Evolutionary conservation across 1,284 basidiomycete genomes (phyloP), one percentile per base, ranked within the genome.

Genomic region (Testicularia cyperi): DNA sequence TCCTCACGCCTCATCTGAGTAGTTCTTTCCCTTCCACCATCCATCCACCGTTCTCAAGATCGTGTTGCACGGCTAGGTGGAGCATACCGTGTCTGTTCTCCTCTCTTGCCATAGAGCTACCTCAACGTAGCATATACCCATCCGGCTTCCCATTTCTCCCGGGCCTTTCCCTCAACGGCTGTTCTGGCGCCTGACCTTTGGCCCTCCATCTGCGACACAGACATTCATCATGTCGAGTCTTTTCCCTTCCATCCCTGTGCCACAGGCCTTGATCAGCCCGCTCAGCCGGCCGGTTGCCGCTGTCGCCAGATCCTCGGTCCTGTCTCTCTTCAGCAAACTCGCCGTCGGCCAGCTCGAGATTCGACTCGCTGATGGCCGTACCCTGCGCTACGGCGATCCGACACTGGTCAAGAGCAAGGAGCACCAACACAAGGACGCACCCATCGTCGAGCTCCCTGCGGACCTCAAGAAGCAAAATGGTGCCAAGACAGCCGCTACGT

Each of bases 321-420:
- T 51, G 15, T 44, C 44, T 1, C 62, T 65, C 35, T 60, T 65
- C 31, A 37, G 42, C 38, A 48, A 45, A 31, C 53, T 65, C 38
- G 55, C 57, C 12, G 51, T 65, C 25, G 62, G 62, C 7, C 44
- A 61, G 37, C 56, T 65, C 43, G 56, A 56, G 18, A 41, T 65
- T 7, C 57, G 47, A 6, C 29, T 44, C 3, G 46, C 31, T 13
- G 47, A 55, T 19, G 57, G 57, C 19, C 28, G 33, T 5, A 21
- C 44, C 3, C 51, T 41, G 22, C 52, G 52, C 33, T 63, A 44
- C 30, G 58, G 58, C 15, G 58, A 63, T 20, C 58, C 58, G n/a
- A 57, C 58, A 1, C 44, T 63, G n/a, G 53, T 63, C 29, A 52
- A 48, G 42, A 52, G 47, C 42, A 63, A 63, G 40, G 47, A 63